These are phyloP conservation scores for Ogataea corticis DNA, from an alignment of 805 yeast genomes.

Conservation along the genomic window DNA sequence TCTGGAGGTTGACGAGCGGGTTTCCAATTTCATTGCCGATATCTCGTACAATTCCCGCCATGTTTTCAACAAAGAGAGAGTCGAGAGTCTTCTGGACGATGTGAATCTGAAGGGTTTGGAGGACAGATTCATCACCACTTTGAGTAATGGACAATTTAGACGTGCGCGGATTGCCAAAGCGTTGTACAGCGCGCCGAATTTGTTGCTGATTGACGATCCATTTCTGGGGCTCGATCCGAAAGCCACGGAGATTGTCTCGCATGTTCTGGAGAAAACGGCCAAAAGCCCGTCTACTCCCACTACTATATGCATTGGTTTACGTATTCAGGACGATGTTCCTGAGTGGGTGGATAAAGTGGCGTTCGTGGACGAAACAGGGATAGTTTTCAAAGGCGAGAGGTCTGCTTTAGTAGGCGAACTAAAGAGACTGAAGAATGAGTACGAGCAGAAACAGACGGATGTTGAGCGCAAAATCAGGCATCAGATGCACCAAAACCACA, in stretches of 20 bases:
- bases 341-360: constrained; percentile 77
- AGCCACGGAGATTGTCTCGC: constrained; percentile 61
- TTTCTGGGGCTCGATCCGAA: constrained; percentile 86
- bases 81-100: constrained; percentile 44
- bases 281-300: constrained; percentile 34
- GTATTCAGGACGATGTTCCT: constrained; percentile 76
- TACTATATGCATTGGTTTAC: constrained; percentile 68
- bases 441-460: constrained; percentile 23
- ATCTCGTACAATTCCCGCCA: constrained; percentile 48
- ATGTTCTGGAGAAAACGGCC: constrained; percentile 40
- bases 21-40: constrained; percentile 60
- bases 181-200: constrained; percentile 59
- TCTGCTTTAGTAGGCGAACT: constrained; percentile 29
- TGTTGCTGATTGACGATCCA: constrained; percentile 85
- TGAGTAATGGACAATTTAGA: constrained; percentile 93
- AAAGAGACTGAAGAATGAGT: constrained; percentile 22
- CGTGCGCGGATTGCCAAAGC: constrained; percentile 85
- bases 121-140: constrained; percentile 77
- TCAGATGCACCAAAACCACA: constrained; percentile 12
- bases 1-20: constrained; percentile 67
- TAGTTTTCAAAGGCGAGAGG: constrained; percentile 50
- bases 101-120: constrained; percentile 59
- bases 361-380: constrained; percentile 56
- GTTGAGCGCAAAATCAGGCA: constrained; percentile 15
- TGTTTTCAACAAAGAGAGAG: constrained; percentile 36